phyloP scores from a whole-genome alignment of 2,329 filamentous ascomycete genomes.

The Aspergillus piperis region DNA sequence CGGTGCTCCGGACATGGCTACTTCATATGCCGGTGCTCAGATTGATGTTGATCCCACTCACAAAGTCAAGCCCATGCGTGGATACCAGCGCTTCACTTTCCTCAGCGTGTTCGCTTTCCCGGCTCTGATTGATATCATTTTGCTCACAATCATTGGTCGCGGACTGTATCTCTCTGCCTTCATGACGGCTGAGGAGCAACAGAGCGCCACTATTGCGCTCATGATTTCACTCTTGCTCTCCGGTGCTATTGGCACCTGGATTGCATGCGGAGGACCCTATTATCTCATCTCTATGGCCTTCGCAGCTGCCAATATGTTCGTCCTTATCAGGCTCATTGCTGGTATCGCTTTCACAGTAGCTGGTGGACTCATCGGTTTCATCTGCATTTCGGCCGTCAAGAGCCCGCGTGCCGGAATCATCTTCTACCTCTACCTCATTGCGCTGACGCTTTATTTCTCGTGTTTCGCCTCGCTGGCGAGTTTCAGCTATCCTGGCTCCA shows the following conservation, averaged over 20 bases:
- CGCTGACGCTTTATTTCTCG: slow-evolving; percentile 61
- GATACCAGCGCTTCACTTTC: slow-evolving; percentile 57
- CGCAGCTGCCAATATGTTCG: slow-evolving; percentile 57
- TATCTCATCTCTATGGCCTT: slow-evolving; percentile 61
- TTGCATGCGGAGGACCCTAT: slow-evolving; percentile 63
- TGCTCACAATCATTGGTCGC: slow-evolving; percentile 60
- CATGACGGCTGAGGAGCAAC: slow-evolving; percentile 54
- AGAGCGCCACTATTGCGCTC: slow-evolving; percentile 59
- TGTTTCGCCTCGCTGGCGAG: slow-evolving; percentile 57
- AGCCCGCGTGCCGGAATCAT: slow-evolving; percentile 53
- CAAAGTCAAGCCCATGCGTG: slow-evolving; percentile 46
- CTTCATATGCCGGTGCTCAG: slow-evolving; percentile 55
- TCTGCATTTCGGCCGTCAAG: slow-evolving; percentile 51
- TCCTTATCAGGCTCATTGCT: slow-evolving; percentile 55
- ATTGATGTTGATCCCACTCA: slow-evolving; percentile 55
- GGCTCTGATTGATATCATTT: slow-evolving; percentile 61
- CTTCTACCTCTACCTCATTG: slow-evolving; percentile 62
- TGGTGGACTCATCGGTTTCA: slow-evolving; percentile 56
- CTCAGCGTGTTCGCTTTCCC: slow-evolving; percentile 64
- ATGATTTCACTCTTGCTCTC: slow-evolving; percentile 62
- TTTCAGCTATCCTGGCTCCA: slow-evolving; percentile 57
- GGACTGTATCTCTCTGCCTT: slow-evolving; percentile 62
- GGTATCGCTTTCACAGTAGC: slow-evolving; percentile 54
- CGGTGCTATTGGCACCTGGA: slow-evolving; percentile 64
- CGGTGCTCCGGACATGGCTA: slow-evolving; percentile 52